Conservation (phyloP, 306 rosid species). For the Trifolium subterraneum region DNA sequence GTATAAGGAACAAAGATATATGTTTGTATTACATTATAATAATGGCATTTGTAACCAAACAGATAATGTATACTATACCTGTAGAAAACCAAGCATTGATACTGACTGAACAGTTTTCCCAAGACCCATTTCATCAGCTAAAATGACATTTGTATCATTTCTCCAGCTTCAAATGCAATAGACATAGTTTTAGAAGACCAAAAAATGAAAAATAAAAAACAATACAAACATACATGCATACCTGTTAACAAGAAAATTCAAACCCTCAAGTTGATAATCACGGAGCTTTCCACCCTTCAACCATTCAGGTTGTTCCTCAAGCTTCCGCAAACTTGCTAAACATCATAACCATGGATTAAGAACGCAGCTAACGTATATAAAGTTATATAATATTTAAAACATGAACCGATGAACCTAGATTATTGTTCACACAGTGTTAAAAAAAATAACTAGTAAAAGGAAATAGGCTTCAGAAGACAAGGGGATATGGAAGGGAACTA, state of each 20-base stretch:
- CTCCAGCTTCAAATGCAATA: conserved; percentile 83
- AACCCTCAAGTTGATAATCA: conserved; percentile 99
- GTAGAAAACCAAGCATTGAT: conserved; percentile 98
- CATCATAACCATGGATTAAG: conserved; percentile 44
- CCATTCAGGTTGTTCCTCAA: conserved; percentile 98
- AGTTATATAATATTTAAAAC: background rate
- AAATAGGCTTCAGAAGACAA: conserved; percentile 13
- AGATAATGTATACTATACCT: conserved; percentile 57
- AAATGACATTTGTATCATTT: conserved; percentile 97
- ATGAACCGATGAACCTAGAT: conserved; percentile 13
- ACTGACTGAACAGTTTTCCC: conserved; percentile 99
- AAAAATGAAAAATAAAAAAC: conserved; percentile 10
- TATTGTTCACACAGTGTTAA: background rate
- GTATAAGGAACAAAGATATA: conserved; percentile 44
- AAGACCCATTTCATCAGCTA: conserved; percentile 99
- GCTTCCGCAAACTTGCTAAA: conserved; percentile 96
- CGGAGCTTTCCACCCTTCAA: conserved; percentile 97
- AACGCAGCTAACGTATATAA: conserved; percentile 25
- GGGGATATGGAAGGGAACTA: background rate
- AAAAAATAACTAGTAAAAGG: conserved; percentile 10
- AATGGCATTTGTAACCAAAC: conserved; percentile 32
- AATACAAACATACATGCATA: conserved; percentile 36
- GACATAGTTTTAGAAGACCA: conserved; percentile 44
- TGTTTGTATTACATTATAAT: conserved; percentile 13
- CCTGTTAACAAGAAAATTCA: conserved; percentile 99